Evolutionary conservation across 1,139 yeast genomes (phyloP).

Genomic region (Diutina rugosa): DNA sequence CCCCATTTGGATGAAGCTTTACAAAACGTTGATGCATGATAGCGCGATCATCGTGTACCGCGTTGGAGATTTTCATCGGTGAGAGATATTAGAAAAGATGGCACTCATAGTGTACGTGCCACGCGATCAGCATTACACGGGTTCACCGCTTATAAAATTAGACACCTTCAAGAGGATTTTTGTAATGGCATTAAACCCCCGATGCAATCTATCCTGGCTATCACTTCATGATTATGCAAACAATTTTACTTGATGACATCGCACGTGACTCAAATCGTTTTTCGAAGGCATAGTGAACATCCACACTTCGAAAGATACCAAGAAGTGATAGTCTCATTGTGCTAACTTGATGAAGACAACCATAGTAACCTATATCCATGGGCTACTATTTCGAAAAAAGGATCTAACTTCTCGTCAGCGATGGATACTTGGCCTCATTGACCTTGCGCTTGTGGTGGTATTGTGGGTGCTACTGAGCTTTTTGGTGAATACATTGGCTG

Average conservation of each 20-base stretch:
- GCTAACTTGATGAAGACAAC: not conserved
- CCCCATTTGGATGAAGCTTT: not conserved
- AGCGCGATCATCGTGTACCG: not conserved
- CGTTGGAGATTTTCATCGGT: not conserved
- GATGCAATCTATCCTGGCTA: too few relatives aligned
- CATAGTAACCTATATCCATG: conserved; percentile 3
- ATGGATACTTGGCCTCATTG: conserved; percentile 69
- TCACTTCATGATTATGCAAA: too few relatives aligned
- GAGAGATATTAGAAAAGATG: not conserved
- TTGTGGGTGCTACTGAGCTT: conserved; percentile 88
- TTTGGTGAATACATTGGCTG: conserved; percentile 60
- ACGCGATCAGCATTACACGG: not conserved
- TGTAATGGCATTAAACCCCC: too few relatives aligned
- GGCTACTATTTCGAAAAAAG: conserved; percentile 6
- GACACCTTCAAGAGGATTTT: not conserved
- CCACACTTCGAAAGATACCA: not conserved
- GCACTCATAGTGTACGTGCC: not conserved
- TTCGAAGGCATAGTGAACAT: not conserved
- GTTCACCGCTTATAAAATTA: not conserved
- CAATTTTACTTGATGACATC: not conserved
- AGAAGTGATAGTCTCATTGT: not conserved
- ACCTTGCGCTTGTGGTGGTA: conserved; percentile 61
- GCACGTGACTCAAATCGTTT: not conserved
- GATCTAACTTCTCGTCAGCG: conserved; percentile 20
- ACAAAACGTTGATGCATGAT: not conserved